Evolutionary conservation across 176 grass and related monocot genomes (phyloP).

Genomic region (Bromus sterilis): DNA sequence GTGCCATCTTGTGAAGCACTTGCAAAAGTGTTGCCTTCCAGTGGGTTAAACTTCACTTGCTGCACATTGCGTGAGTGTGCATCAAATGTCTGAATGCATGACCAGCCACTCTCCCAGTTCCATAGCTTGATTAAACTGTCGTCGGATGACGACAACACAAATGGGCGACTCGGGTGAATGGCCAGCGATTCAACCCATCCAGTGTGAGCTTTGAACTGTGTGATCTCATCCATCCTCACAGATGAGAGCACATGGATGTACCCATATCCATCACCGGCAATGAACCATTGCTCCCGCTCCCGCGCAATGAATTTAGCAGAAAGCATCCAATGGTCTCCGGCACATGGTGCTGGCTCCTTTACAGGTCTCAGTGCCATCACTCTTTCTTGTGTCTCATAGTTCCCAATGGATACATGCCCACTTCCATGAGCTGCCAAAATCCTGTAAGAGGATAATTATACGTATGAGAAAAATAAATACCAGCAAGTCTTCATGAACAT

Average conservation of each 20-base stretch:
- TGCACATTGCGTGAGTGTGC: conserved; percentile 35
- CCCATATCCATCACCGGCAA: conserved; percentile 51
- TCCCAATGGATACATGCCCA: conserved; percentile 60
- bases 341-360: conserved; percentile 12
- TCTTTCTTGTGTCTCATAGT: conserved; percentile 51
- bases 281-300: conserved; percentile 44
- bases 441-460: conserved; percentile 14
- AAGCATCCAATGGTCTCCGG: conserved; percentile 22
- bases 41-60: conserved; percentile 52
- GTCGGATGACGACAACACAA: conserved; percentile 30
- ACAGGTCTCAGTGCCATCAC: conserved; percentile 41
- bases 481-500: background rate
- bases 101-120: conserved; percentile 43
- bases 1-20: conserved; percentile 36
- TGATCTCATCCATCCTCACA: conserved; percentile 37
- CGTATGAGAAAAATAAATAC: background rate
- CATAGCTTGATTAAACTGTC: conserved; percentile 41
- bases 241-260: conserved; percentile 39
- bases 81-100: conserved; percentile 36
- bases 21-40: conserved; percentile 43
- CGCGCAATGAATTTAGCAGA: conserved; percentile 56
- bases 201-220: conserved; percentile 35
- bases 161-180: conserved; percentile 31
- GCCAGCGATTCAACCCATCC: conserved; percentile 31
- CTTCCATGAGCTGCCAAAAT: conserved; percentile 52